These are phyloP conservation scores for Lodderomyces metapsilosis DNA, from an alignment of 1,139 yeast genomes.

Conservation along the genomic window DNA sequence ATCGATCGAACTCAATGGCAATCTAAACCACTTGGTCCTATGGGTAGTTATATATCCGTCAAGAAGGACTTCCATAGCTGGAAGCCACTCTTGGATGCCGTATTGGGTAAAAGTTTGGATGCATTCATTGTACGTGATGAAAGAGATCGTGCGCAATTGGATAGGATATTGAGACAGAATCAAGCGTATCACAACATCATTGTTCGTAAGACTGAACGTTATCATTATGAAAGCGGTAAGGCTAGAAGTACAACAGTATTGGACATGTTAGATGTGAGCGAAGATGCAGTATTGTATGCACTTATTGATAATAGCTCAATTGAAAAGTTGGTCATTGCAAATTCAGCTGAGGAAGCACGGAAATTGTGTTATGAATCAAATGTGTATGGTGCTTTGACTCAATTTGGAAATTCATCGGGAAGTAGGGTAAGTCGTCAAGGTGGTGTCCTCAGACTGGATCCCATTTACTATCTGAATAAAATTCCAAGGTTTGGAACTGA, in stretches of 20 bases:
- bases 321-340: slow-evolving; percentile 58
- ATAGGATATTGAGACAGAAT: slow-evolving; percentile 36
- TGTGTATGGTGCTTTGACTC: slow-evolving; percentile 48
- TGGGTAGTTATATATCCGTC: slow-evolving; percentile 63
- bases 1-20: slow-evolving; percentile 45
- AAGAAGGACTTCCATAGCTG: slow-evolving; percentile 57
- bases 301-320: slow-evolving; percentile 64
- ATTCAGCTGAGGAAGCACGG: slow-evolving; percentile 53
- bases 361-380: slow-evolving; percentile 28
- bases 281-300: slow-evolving; percentile 55
- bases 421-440: slow-evolving; percentile 40
- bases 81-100: slow-evolving; percentile 60
- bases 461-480: slow-evolving; percentile 42
- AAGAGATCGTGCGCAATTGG: slow-evolving; percentile 56
- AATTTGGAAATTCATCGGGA: slow-evolving; percentile 40
- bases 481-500: slow-evolving; percentile 31
- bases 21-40: slow-evolving; percentile 73
- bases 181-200: slow-evolving; percentile 39
- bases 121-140: slow-evolving; percentile 68
- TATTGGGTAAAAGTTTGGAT: slow-evolving; percentile 45
- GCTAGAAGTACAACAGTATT: slow-evolving; percentile 43
- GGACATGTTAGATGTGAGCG: slow-evolving; percentile 57
- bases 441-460: slow-evolving; percentile 56
- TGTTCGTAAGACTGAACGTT: slow-evolving; percentile 55
- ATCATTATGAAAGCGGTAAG: slow-evolving; percentile 44